Base-by-base conservation (phyloP, 208 protist species). In the Crithidia thermophila region DNA sequence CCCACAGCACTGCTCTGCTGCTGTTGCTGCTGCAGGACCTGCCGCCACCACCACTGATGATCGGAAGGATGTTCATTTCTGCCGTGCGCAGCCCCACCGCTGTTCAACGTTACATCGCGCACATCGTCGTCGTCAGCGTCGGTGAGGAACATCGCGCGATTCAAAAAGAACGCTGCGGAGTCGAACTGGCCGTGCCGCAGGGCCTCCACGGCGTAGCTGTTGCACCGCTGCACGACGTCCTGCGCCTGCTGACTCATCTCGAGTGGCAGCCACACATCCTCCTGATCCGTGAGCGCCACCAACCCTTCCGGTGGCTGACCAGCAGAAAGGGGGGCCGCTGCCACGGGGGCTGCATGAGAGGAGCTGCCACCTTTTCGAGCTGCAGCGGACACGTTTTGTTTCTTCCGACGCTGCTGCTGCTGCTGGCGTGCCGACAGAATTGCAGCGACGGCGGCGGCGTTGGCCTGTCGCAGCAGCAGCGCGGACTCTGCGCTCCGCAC, bases 141-240 rank as follows among this genome's bases (percentile, higher is more conserved):
- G 23, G 91, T 96, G 36, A 96, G 72, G 62, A 94, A 93, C 45
- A 96, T 72, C 11, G 88, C 87, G 70, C 85, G 90, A 46, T 84
- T 77, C 14, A 96, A 72, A 58, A 90, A 90, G 52, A 85, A 86
- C 20, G 79, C 61, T 1, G 84, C 87, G 14, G 58, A 55, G 51
- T 89, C 85, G 75, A 88, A 90, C 16, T 67, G 76, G 20, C 50
- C 55, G 23, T 80, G 52, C 51, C 87, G 87, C 51, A 96, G 88
- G 28, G 81, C 82, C 34, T 27, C 59, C 53, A 96, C 91, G 13
- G 88, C 88, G 72, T 91, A 83, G 61, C 75, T 85, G 67, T 96
- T 96, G 78, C 88, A 94, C 34, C 77, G 79, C 43, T 86, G 70
- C 27, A 94, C 84, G 46, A 93, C 70, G 3, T 84, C 80, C 28